phyloP scores from a whole-genome alignment of 768 basidiomycete genomes.

The Rhodotorula toruloides region DNA sequence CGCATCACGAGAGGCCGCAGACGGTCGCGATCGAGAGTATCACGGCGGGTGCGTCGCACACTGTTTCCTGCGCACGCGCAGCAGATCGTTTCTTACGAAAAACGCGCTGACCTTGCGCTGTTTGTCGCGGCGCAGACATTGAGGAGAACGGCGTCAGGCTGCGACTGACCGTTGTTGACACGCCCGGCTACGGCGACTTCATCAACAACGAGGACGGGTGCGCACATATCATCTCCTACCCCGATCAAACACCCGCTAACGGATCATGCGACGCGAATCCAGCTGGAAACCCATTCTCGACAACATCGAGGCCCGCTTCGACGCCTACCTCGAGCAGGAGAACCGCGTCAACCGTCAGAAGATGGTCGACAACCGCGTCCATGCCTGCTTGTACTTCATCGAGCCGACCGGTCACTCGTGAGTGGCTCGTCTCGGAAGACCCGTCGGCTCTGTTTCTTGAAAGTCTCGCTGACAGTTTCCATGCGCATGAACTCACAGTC shows the following conservation, averaged over 20 bases:
- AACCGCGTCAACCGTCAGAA: slow-evolving; percentile 94
- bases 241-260: neutral
- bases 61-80: neutral
- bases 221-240: slow-evolving; percentile 35
- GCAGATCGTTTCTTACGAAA: neutral
- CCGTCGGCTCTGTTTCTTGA: neutral
- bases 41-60: slow-evolving; percentile 69
- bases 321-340: slow-evolving; percentile 96
- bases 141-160: slow-evolving; percentile 97
- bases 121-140: slow-evolving; percentile 64
- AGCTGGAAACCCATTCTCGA: slow-evolving; percentile 99
- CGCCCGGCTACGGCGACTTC: slow-evolving; percentile 97
- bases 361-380: slow-evolving; percentile 92
- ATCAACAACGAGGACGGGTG: slow-evolving; percentile 99
- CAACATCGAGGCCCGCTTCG: slow-evolving; percentile 96
- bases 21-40: slow-evolving; percentile 98
- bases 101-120: neutral
- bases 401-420: slow-evolving; percentile 97
- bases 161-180: slow-evolving; percentile 97
- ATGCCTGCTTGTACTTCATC: slow-evolving; percentile 98
- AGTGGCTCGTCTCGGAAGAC: slow-evolving; percentile 46
- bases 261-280: slow-evolving; percentile 3
- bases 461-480: neutral
- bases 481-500: slow-evolving; percentile 51
- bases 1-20: slow-evolving; percentile 77